These are phyloP conservation scores for Fusarium napiforme DNA, from an alignment of 2,329 filamentous ascomycete species.

Conservation along the genomic window DNA sequence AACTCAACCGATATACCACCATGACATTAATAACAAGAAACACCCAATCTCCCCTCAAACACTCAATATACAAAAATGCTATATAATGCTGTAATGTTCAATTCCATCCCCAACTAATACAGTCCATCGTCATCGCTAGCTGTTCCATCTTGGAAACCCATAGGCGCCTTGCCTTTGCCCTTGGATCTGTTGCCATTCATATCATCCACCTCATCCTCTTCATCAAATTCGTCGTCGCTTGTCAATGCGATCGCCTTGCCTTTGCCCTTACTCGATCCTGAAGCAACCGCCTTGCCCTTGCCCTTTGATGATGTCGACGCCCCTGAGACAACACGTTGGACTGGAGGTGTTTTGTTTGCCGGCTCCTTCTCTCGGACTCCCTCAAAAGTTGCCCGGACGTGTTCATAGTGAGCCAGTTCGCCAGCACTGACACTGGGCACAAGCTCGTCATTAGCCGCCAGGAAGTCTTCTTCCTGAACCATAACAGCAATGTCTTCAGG, in stretches of 20 bases:
- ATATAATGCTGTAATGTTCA: constrained; percentile 13
- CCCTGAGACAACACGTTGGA: constrained; percentile 41
- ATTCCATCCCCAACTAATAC: constrained; percentile 53
- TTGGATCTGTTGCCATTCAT: constrained; percentile 53
- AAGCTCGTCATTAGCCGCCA: constrained; percentile 82
- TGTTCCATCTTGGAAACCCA: constrained; percentile 63
- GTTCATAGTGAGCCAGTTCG: constrained; percentile 90
- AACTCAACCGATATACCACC: constrained; percentile 32
- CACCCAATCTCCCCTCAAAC: constrained; percentile 15
- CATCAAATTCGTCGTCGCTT: constrained; percentile 50
- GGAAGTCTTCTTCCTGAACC: constrained; percentile 90
- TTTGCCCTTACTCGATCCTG: constrained; percentile 46
- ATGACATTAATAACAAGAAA: constrained; percentile 33
- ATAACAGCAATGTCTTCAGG: constrained; percentile 86
- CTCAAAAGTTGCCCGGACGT: constrained; percentile 85
- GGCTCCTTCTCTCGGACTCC: constrained; percentile 55
- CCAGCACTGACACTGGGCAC: constrained; percentile 94
- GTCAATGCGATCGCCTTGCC: constrained; percentile 48
- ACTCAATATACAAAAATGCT: constrained; percentile 27
- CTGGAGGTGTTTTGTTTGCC: constrained; percentile 53
- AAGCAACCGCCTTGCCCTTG: constrained; percentile 49
- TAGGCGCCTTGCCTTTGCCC: constrained; percentile 67
- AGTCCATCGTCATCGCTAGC: constrained; percentile 67
- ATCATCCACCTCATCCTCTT: constrained; percentile 49
- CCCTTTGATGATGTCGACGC: constrained; percentile 47